Evolutionary conservation across 2,329 filamentous ascomycete genomes (phyloP).

Genomic region (Fusarium sp.): DNA sequence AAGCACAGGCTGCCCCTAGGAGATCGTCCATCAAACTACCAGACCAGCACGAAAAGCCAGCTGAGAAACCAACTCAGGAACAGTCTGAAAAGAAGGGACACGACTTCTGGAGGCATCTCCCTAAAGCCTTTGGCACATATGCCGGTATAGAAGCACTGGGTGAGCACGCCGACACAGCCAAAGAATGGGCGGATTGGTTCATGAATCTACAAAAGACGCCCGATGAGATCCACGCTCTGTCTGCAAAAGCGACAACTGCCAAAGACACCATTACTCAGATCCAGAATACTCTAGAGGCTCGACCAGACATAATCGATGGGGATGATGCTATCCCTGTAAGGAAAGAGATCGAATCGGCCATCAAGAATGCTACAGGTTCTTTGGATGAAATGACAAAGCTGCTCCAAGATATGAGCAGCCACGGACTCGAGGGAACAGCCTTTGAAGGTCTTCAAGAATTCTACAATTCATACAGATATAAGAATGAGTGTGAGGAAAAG

Average conservation of each 20-base stretch:
- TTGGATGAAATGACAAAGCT: slow-evolving; percentile 48
- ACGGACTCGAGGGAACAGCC: slow-evolving; percentile 35
- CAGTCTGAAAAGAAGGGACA: slow-evolving; percentile 8
- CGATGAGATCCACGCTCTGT: slow-evolving; percentile 46
- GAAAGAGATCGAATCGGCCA: slow-evolving; percentile 46
- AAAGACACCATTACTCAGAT: slow-evolving; percentile 50
- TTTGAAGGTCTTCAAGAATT: slow-evolving; percentile 45
- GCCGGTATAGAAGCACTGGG: slow-evolving; percentile 43
- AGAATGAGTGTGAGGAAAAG: slow-evolving; percentile 49
- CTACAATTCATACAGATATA: slow-evolving; percentile 50
- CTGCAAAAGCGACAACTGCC: slow-evolving; percentile 44
- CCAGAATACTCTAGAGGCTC: slow-evolving; percentile 42
- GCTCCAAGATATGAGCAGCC: slow-evolving; percentile 45
- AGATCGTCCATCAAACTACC: background rate
- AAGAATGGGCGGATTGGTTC: slow-evolving; percentile 51
- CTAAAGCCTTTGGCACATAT: slow-evolving; percentile 44
- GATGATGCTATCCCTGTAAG: slow-evolving; percentile 45
- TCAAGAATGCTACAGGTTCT: slow-evolving; percentile 43
- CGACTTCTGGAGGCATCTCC: slow-evolving; percentile 40
- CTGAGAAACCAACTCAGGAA: background rate
- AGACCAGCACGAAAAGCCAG: background rate
- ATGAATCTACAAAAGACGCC: slow-evolving; percentile 48
- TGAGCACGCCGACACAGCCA: slow-evolving; percentile 48
- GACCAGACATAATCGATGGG: slow-evolving; percentile 49
- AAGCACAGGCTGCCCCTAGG: background rate